These are phyloP conservation scores for Psilocybe azurescens DNA, from an alignment of 768 basidiomycete genomes.

Conservation along the genomic window DNA sequence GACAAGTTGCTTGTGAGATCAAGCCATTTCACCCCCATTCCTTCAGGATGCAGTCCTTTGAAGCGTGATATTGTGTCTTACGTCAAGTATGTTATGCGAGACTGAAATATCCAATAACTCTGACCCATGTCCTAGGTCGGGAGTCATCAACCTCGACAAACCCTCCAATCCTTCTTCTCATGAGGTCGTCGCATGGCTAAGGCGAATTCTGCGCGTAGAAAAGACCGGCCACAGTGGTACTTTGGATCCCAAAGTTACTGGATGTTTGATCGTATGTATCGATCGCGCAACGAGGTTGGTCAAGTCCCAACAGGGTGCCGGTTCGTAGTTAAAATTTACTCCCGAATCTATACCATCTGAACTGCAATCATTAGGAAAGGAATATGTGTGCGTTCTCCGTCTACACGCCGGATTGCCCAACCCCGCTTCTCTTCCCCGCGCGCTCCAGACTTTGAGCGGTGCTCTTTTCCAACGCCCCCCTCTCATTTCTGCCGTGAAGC, in stretches of 20 bases:
- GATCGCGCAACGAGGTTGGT: constrained; percentile 97
- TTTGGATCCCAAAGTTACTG: constrained; percentile 98
- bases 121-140: constrained; percentile 65
- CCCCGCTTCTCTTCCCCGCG: constrained; percentile 87
- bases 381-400: constrained; percentile 96
- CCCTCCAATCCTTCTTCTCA: constrained; percentile 99
- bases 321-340: constrained; percentile 42
- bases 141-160: constrained; percentile 99
- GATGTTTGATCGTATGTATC: constrained; percentile 98
- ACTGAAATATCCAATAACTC: constrained; percentile 3
- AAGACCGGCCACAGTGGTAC: constrained; percentile 99
- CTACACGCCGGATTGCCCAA: constrained; percentile 84
- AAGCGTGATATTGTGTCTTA: constrained; percentile 93
- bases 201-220: constrained; percentile 95
- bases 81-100: constrained; percentile 69
- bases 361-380: constrained; percentile 71
- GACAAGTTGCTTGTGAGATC: constrained; percentile 95
- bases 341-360: background rate
- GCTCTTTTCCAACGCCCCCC: constrained; percentile 99
- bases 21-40: constrained; percentile 98
- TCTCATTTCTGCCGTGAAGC: constrained; percentile 98
- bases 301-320: constrained; percentile 98
- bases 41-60: constrained; percentile 90
- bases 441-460: constrained; percentile 95
- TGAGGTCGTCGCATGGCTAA: constrained; percentile 98